phyloP scores from a whole-genome alignment of 202 grass and related monocot species.

The Zizania palustris region DNA sequence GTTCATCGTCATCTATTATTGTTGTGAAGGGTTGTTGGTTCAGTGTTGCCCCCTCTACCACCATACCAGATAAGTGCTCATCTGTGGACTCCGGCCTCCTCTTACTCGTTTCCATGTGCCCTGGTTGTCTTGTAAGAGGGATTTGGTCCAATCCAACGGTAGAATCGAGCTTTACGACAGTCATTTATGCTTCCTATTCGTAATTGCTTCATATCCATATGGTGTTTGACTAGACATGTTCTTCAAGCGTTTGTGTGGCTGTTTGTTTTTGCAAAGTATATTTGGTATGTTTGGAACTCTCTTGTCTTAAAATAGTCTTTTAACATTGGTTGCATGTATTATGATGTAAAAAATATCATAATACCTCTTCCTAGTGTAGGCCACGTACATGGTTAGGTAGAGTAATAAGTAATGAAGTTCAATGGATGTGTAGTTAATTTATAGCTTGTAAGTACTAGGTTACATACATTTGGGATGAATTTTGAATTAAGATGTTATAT shows the following conservation, averaged over 20 bases:
- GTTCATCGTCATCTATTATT: slow-evolving; percentile 43
- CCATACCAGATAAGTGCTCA: slow-evolving; percentile 36
- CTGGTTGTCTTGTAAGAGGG: slow-evolving; percentile 37
- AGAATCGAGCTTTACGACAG: slow-evolving; percentile 40
- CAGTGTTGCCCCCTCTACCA: slow-evolving; percentile 26
- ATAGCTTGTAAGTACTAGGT: no score
- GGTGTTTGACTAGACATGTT: neutral
- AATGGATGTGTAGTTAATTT: no score
- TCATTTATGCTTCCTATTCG: neutral
- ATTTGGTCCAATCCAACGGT: slow-evolving; percentile 34
- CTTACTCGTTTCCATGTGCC: slow-evolving; percentile 26
- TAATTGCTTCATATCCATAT: slow-evolving; percentile 9
- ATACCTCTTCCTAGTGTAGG: no score
- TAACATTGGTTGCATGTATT: no score
- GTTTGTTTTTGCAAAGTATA: neutral
- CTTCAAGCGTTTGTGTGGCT: neutral
- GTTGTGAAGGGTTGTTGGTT: slow-evolving; percentile 43
- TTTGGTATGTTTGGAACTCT: neutral
- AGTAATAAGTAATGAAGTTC: no score
- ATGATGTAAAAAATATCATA: no score
- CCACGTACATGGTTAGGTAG: no score
- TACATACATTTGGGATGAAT: no score
- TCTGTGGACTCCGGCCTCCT: slow-evolving; percentile 32
- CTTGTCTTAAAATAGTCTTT: no score
- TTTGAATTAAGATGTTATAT: no score